phyloP scores from a whole-genome alignment of 2,329 filamentous ascomycete species.

The Fusarium piperis region DNA sequence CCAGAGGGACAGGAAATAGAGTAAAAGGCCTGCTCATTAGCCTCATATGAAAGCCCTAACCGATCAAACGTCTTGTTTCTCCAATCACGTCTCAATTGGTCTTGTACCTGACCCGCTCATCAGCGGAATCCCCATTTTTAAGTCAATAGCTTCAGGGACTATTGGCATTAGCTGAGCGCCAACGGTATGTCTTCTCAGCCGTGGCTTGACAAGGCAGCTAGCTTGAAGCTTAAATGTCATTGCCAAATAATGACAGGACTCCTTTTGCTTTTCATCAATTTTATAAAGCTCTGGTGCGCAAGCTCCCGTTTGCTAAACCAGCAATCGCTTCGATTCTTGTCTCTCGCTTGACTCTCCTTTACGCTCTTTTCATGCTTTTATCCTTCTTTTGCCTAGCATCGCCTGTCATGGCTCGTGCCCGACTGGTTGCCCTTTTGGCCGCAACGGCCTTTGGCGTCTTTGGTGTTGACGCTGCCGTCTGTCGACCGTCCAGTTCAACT shows the following conservation, averaged over 20 bases:
- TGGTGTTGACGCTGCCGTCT: neutral
- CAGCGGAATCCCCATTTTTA: no score
- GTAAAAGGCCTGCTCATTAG: no score
- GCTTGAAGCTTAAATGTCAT: neutral
- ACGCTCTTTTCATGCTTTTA: neutral
- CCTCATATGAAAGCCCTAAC: no score
- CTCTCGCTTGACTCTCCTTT: neutral
- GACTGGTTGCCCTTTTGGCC: slow-evolving; percentile 1
- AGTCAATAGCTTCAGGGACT: neutral
- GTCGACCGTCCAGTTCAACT: neutral
- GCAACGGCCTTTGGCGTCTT: neutral
- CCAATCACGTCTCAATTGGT: no score
- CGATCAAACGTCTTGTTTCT: no score
- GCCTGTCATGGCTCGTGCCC: neutral
- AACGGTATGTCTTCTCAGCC: neutral
- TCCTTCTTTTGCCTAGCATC: neutral
- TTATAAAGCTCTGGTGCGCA: neutral
- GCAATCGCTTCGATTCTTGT: neutral
- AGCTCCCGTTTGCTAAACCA: neutral
- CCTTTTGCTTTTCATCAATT: neutral
- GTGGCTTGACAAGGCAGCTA: neutral
- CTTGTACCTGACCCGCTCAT: no score
- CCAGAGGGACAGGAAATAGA: no score
- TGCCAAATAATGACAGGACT: neutral
- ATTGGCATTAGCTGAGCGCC: neutral